Evolutionary conservation across 1,139 yeast genomes (phyloP), one percentile per base, ranked within the genome.

Genomic region (Hemisphaericaspora xylanilytica): DNA sequence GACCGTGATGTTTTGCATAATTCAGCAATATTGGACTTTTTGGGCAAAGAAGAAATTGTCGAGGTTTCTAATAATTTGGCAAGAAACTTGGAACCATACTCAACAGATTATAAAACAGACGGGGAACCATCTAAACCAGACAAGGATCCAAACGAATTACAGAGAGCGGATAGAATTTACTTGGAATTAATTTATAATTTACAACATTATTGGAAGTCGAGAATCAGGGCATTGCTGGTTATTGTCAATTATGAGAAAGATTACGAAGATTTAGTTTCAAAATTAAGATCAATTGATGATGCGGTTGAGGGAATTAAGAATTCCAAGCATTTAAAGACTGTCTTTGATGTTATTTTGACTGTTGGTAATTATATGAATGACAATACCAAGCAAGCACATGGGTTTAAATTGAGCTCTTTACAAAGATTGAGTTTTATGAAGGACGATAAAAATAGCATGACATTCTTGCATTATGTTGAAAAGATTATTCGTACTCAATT

Each of bases 311-410:
- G 78, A 18, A 70, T 85, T 35, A 78, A 75, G 44, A 67, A 67
- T 31, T 82, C 90, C 0, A 65, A 70, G 35, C 73, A 81, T 42
- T 68, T 85, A 54, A 75, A 80, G 50, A 73, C 74, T 45, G 81
- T 85, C 2, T 83, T 85, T 59, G 87, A 84, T 50, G 81, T 85
- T 39, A 85, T 85, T 52, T 73, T 85, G 50, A 81, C 90, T 2
- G 88, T 85, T 37, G 95, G 95, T 63, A 85, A 85, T 54, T 85
- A 78, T 53, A 85, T 85, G 94, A 85, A 85, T 55, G 90, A 85
- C 52, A 69, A 81, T 6, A 73, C 87, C 2, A 85, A 85, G 49
- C 90, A 85, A 57, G 92, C 94, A 0, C 81, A 76, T 48, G 95
- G 95, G 38, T 85, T 85, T 65, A 84, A 81, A 52, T 71, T 85